These are phyloP conservation scores for Pyrenophora graminea DNA, from an alignment of 2,329 filamentous ascomycete species.

Conservation along the genomic window DNA sequence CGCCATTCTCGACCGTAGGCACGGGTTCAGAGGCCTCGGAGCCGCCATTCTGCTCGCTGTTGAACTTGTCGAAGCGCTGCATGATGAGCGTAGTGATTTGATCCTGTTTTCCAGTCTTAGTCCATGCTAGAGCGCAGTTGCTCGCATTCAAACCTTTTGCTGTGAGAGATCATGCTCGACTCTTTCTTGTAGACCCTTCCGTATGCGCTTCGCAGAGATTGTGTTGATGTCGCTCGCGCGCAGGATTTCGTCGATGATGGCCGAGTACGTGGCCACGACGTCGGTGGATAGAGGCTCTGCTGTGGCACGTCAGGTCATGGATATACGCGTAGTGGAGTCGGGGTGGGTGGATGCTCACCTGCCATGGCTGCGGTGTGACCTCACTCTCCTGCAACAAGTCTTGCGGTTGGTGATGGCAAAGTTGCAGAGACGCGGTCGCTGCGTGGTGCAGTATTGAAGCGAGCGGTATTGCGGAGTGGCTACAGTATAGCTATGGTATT, in stretches of 20 bases:
- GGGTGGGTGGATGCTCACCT: conserved; percentile 24
- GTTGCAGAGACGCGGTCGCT: conserved; percentile 2
- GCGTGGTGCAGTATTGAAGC: background rate
- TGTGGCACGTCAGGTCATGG: conserved; percentile 16
- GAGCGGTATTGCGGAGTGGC: conserved; percentile 4
- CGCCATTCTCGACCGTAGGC: conserved; percentile 45
- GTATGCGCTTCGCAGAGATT: conserved; percentile 68
- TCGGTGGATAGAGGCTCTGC: conserved; percentile 51
- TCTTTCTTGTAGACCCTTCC: conserved; percentile 64
- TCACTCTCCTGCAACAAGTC: conserved; percentile 3
- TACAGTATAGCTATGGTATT: conserved; percentile 10
- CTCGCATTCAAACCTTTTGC: conserved; percentile 59
- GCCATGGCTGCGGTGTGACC: conserved; percentile 32
- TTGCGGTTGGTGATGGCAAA: background rate
- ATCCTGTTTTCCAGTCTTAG: conserved; percentile 41
- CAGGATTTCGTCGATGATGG: conserved; percentile 67
- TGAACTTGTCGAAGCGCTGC: conserved; percentile 56
- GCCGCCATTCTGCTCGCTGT: conserved; percentile 39
- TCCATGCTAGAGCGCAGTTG: background rate
- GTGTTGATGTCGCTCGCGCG: conserved; percentile 64
- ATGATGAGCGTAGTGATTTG: conserved; percentile 54
- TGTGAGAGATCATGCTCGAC: conserved; percentile 65
- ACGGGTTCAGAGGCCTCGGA: conserved; percentile 45
- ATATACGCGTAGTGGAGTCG: conserved; percentile 3
- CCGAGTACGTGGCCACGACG: conserved; percentile 55